A percentile compares a stretch with the other conserved stretches of the same genome.
Conservation (phyloP, 2,329 filamentous ascomycete genomes). For the Colletotrichum cordylinicola region DNA sequence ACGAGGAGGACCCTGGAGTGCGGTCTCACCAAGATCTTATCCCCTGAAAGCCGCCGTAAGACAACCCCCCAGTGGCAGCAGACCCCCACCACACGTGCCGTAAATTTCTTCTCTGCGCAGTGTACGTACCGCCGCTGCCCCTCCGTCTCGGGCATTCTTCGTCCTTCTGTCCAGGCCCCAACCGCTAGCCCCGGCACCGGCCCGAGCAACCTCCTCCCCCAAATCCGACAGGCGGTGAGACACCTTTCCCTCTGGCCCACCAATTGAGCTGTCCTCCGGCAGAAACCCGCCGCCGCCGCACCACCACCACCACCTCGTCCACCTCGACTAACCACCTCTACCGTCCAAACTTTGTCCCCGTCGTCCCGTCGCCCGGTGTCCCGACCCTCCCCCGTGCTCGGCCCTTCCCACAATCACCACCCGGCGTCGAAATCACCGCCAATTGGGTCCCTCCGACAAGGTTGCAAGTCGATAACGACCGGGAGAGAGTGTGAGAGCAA, state of each 20-base stretch:
- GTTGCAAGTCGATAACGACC: neutral
- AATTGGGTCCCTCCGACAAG: neutral
- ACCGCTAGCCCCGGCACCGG: neutral
- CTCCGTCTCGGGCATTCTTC: neutral
- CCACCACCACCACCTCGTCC: neutral
- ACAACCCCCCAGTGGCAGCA: neutral
- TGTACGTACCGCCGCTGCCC: neutral
- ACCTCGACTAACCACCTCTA: neutral
- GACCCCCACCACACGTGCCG: neutral
- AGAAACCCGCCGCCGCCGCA: constrained; percentile 2
- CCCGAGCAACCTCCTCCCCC: neutral
- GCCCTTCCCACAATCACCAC: neutral
- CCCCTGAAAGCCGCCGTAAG: neutral
- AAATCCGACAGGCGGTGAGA: constrained; percentile 7
- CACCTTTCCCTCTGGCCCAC: neutral
- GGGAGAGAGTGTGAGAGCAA: neutral
- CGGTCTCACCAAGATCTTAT: neutral
- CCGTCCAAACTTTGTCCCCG: neutral
- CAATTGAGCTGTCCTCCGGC: constrained; percentile 2
- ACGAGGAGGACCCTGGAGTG: neutral
- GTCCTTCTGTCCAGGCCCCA: neutral
- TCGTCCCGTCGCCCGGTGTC: neutral
- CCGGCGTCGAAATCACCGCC: neutral
- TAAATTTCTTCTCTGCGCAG: neutral
- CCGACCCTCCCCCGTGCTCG: neutral